Evolutionary conservation across 2,329 filamentous ascomycete genomes (phyloP).

Genomic region (Paraphoma sp.): DNA sequence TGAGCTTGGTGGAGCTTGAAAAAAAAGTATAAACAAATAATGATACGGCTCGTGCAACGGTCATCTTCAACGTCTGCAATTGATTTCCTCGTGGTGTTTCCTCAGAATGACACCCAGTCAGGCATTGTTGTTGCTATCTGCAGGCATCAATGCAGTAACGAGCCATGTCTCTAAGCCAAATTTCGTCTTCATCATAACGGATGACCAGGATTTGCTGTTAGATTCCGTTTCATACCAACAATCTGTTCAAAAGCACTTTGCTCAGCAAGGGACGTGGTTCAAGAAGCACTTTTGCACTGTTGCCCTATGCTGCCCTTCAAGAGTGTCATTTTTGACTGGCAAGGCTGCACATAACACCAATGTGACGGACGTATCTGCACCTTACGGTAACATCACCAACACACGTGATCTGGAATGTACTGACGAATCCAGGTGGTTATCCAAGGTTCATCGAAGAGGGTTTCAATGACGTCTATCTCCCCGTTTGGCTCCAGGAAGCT

Average conservation of each 20-base stretch:
- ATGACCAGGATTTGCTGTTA: conserved; percentile 71
- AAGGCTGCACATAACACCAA: conserved; percentile 74
- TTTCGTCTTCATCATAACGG: conserved; percentile 71
- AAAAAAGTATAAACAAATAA: background rate
- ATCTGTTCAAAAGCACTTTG: conserved; percentile 61
- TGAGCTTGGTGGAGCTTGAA: background rate
- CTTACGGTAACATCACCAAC: conserved; percentile 53
- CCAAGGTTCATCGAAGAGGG: conserved; percentile 71
- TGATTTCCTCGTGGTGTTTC: background rate
- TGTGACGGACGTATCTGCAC: conserved; percentile 65
- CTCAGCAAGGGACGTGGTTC: conserved; percentile 65
- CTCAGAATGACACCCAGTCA: conserved; percentile 12
- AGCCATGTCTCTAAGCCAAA: conserved; percentile 49
- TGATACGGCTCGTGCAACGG: background rate
- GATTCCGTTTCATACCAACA: conserved; percentile 69
- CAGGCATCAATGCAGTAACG: conserved; percentile 6
- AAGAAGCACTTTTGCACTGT: conserved; percentile 71
- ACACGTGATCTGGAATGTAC: conserved; percentile 2
- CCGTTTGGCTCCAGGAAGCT: conserved; percentile 72
- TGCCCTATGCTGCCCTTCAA: conserved; percentile 71
- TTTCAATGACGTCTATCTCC: conserved; percentile 71
- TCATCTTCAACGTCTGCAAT: background rate
- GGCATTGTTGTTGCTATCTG: conserved; percentile 9
- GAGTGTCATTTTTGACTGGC: conserved; percentile 70
- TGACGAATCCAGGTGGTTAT: conserved; percentile 57